Percentiles rank a stretch among this genome's conserved stretches.
phyloP scores from a whole-genome alignment of 2,329 filamentous ascomycete species.

The Aspergillus novoparasiticus region DNA sequence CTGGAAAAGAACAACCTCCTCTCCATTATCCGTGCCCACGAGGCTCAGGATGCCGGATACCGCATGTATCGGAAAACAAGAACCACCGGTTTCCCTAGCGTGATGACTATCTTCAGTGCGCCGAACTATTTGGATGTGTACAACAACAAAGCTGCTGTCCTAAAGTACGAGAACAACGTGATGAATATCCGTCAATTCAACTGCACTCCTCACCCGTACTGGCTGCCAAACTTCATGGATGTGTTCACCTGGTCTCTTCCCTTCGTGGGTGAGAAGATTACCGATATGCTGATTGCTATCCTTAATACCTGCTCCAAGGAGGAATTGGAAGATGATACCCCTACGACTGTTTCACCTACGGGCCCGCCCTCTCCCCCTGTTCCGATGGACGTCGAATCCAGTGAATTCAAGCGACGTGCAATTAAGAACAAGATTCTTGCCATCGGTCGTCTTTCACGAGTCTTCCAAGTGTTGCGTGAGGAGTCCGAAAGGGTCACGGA shows the following conservation, averaged over 20 bases:
- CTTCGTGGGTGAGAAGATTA: conserved; percentile 98
- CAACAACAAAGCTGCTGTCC: conserved; percentile 98
- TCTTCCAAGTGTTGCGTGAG: conserved; percentile 97
- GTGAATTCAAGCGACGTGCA: conserved; percentile 89
- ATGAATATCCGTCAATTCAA: conserved; percentile 99
- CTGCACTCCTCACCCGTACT: conserved; percentile 98
- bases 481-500: conserved; percentile 97
- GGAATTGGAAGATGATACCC: conserved; percentile 87
- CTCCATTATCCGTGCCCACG: conserved; percentile 95
- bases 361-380: conserved; percentile 76
- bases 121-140: conserved; percentile 99
- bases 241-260: conserved; percentile 99
- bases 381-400: conserved; percentile 75
- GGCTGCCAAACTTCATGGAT: conserved; percentile 99
- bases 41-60: conserved; percentile 97
- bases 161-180: conserved; percentile 99
- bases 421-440: conserved; percentile 99
- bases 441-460: conserved; percentile 91
- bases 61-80: conserved; percentile 99
- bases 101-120: conserved; percentile 99
- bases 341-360: conserved; percentile 68
- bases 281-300: conserved; percentile 98
- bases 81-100: conserved; percentile 96
- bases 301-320: conserved; percentile 99
- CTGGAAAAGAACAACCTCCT: conserved; percentile 98